Evolutionary conservation across 2,329 filamentous ascomycete genomes (phyloP).

Genomic region (Fusarium lyarnte): DNA sequence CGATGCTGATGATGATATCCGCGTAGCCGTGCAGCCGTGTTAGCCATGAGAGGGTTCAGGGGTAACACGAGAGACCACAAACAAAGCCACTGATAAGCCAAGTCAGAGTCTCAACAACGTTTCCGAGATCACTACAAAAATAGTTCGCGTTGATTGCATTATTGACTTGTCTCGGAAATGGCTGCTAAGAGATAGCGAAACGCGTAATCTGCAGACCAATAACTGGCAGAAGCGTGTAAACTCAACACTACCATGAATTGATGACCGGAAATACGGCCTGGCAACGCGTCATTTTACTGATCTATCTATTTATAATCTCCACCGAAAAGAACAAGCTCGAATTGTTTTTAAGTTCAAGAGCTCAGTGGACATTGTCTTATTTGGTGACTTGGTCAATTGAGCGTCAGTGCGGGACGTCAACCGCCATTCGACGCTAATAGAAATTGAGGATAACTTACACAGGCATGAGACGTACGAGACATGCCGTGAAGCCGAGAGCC

Average conservation of each 20-base stretch:
- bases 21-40: slow-evolving; percentile 2
- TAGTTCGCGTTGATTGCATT: neutral
- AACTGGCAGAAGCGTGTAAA: slow-evolving; percentile 1
- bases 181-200: slow-evolving; percentile 13
- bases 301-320: neutral
- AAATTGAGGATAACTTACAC: neutral
- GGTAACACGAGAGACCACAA: slow-evolving; percentile 11
- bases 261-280: slow-evolving; percentile 15
- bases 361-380: neutral
- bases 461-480: neutral
- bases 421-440: slow-evolving; percentile 8
- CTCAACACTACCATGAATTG: slow-evolving; percentile 5
- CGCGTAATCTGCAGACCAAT: slow-evolving; percentile 16
- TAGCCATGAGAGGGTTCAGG: slow-evolving; percentile 8
- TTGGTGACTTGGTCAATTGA: neutral
- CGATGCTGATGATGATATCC: slow-evolving; percentile 10
- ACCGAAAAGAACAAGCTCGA: neutral
- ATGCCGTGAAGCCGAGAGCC: slow-evolving; percentile 21
- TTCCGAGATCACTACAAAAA: neutral
- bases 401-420: neutral
- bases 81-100: neutral
- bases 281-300: slow-evolving; percentile 7
- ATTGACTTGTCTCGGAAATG: slow-evolving; percentile 10
- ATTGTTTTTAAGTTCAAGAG: neutral
- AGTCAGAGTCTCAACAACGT: neutral